A percentile compares a stretch with the other conserved stretches of the same genome.
Evolutionary conservation across 2,329 filamentous ascomycete species (phyloP).

Genomic region (Fusarium sp.): DNA sequence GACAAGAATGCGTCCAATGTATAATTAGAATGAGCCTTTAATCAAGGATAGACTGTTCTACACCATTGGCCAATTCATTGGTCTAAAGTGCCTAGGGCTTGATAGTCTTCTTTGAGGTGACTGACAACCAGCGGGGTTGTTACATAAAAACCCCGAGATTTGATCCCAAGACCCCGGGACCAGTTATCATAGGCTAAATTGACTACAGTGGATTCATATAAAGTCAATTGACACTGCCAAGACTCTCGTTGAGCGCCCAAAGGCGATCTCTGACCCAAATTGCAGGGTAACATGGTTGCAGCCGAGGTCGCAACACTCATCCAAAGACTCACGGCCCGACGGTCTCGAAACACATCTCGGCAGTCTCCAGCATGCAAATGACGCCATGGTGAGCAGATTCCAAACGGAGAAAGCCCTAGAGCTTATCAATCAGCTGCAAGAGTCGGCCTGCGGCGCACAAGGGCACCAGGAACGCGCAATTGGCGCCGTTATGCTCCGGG

Average conservation of each 20-base stretch:
- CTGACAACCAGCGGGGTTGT: neutral
- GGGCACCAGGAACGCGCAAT: slow-evolving; percentile 6
- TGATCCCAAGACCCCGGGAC: neutral
- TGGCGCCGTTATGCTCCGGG: slow-evolving; percentile 1
- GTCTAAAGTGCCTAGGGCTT: neutral
- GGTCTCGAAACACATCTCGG: neutral
- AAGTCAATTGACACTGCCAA: neutral
- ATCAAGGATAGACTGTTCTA: neutral
- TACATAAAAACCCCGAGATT: neutral
- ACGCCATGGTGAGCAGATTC: slow-evolving; percentile 21
- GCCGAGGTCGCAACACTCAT: neutral
- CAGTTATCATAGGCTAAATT: neutral
- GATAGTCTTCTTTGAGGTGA: neutral
- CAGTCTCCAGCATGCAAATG: slow-evolving; percentile 2
- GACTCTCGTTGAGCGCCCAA: neutral
- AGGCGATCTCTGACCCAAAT: neutral
- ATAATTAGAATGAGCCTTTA: neutral
- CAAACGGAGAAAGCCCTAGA: neutral
- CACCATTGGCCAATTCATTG: neutral
- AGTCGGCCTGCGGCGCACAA: neutral
- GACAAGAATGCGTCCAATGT: neutral
- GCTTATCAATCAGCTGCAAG: slow-evolving; percentile 16
- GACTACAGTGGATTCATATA: neutral
- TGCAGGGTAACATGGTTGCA: neutral
- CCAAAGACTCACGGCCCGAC: neutral